Evolutionary conservation across 164 flowering plant species (phyloP), one percentile per base, ranked within the genome.

Genomic region (Pachysandra terminalis): DNA sequence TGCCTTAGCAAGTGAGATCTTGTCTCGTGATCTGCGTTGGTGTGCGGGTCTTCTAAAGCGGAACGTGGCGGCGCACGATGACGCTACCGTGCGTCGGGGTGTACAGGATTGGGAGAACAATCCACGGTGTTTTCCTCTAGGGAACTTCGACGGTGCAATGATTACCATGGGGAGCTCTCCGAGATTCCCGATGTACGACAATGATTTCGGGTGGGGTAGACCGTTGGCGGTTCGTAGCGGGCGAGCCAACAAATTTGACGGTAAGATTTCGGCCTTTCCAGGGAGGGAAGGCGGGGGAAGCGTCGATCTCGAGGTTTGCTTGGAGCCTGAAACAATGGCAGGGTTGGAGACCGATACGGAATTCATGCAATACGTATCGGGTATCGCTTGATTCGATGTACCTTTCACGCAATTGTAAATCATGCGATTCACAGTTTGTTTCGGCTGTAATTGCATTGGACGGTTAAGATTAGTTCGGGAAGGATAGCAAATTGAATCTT

Each of bases 131-230:
- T 88, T 83, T 56, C 90, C 89, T 37, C 76, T 87, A 0, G 90
- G 90, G 54, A 85, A 85, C 69, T 71, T 72, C 64, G 89, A 88
- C 74, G 88, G 91, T 12, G 89, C 88, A 16, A 77, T 79, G 76
- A 82, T 88, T 62, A 86, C 90, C 0, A 83, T 87, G 90, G 91
- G 91, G 1, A 85, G 89, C 69, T 87, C 90, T 0, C 91, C 91
- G 8, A 74, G 91, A 49, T 88, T 88, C 59, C 91, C 90, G 0
- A 86, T 88, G 91, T 88, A 85, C 73, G 74, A 85, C 21, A 86
- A 85, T 58, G 93, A 88, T 70, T 88, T 86, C 59, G 93, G 93
- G 19, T 85, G 90, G 89, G 93, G 91, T 3, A 66, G 80, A 26
- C 91, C 93, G 0, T 10, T 86, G 74, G 91, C 89, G 0, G 75